Evolutionary conservation across 306 rosid genomes (phyloP).

Genomic region (Castanea sativa): DNA sequence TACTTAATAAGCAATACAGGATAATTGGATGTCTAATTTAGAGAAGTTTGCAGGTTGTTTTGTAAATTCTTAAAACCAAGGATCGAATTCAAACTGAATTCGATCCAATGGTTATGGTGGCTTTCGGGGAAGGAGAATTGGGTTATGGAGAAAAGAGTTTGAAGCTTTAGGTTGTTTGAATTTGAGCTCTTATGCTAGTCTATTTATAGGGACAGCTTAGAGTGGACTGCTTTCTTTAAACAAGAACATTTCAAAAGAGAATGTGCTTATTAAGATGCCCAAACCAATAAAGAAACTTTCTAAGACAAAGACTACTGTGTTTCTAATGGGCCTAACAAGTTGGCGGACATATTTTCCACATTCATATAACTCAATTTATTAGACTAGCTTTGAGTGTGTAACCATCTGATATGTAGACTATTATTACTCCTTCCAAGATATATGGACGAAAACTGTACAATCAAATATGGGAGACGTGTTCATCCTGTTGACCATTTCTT

Average conservation of each 20-base stretch:
- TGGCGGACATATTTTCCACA: constrained; percentile 46
- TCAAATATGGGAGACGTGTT: constrained; percentile 30
- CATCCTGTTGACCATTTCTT: constrained; percentile 36
- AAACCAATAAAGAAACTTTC: constrained; percentile 39
- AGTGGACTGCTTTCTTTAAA: constrained; percentile 33
- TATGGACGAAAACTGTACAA: constrained; percentile 25
- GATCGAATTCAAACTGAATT: constrained; percentile 55
- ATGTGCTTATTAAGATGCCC: constrained; percentile 62
- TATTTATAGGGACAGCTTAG: constrained; percentile 75
- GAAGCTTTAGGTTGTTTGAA: constrained; percentile 50
- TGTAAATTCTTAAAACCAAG: constrained; percentile 29
- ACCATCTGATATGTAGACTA: constrained; percentile 26
- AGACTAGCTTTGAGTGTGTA: constrained; percentile 23
- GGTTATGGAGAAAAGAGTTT: constrained; percentile 29
- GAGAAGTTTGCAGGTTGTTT: constrained; percentile 11
- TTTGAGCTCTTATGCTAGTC: constrained; percentile 46
- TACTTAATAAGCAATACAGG: constrained; percentile 9
- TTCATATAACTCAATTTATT: constrained; percentile 33
- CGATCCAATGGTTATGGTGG: constrained; percentile 53
- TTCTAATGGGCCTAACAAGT: constrained; percentile 46
- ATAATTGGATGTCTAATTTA: not conserved
- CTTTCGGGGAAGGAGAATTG: constrained; percentile 33
- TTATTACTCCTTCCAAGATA: constrained; percentile 6
- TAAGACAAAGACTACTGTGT: constrained; percentile 29
- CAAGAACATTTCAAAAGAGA: constrained; percentile 49